These are phyloP conservation scores for Leccinum longicurvipes DNA, from an alignment of 768 basidiomycete species.

Conservation along the genomic window DNA sequence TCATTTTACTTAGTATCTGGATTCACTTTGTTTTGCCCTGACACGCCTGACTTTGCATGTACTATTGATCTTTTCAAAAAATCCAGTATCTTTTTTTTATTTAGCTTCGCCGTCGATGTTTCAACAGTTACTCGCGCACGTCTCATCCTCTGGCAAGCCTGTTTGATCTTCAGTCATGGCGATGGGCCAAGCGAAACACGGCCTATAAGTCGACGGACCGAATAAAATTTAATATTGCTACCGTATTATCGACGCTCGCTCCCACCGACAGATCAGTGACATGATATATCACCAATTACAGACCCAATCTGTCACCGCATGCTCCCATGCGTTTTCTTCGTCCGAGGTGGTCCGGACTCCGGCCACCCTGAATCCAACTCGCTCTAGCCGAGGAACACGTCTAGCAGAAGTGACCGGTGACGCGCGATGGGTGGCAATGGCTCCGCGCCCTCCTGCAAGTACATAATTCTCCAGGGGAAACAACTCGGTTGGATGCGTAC, in stretches of 20 bases:
- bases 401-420: too few relatives aligned
- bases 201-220: not conserved
- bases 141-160: not conserved
- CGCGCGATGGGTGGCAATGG: not conserved
- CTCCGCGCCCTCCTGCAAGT: not conserved
- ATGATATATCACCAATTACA: not conserved
- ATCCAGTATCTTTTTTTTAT: not conserved
- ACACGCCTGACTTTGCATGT: conserved; percentile 5
- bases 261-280: not conserved
- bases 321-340: not conserved
- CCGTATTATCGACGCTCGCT: not conserved
- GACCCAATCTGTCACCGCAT: not conserved
- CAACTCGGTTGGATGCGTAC: not conserved
- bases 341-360: not conserved
- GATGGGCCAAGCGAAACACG: not conserved
- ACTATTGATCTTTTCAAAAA: not conserved
- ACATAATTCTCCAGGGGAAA: not conserved
- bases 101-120: not conserved
- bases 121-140: not conserved
- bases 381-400: not conserved
- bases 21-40: too few relatives aligned
- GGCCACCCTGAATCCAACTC: not conserved
- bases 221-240: not conserved
- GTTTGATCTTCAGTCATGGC: not conserved
- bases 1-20: too few relatives aligned